A percentile compares a stretch with the other conserved stretches of the same genome.
phyloP scores from a whole-genome alignment of 768 basidiomycete genomes.

The Phylloporus sp. region DNA sequence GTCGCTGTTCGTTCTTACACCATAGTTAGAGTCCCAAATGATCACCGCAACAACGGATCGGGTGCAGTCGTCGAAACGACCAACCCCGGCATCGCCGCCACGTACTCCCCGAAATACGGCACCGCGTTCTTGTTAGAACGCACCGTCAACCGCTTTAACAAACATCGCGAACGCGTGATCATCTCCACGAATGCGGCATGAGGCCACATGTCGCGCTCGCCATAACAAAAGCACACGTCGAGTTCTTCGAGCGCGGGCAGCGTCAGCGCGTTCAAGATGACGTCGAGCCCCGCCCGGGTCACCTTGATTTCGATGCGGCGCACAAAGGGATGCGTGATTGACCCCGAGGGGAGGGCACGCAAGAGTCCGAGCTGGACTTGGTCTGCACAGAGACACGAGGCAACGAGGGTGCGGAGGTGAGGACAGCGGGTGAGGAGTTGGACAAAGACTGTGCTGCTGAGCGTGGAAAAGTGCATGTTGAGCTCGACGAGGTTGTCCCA shows the following conservation, averaged over 20 bases:
- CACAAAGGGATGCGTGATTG: conserved; percentile 14
- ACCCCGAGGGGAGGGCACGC: conserved; percentile 6
- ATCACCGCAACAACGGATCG: not conserved
- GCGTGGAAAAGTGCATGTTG: conserved; percentile 24
- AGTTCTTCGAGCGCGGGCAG: conserved; percentile 29
- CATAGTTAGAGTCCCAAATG: too few species aligned
- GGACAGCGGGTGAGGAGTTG: conserved; percentile 21
- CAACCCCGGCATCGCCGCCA: conserved; percentile 19
- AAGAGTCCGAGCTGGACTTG: conserved; percentile 8
- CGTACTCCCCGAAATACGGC: conserved; percentile 22
- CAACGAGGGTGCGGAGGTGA: conserved; percentile 17
- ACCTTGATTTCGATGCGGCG: conserved; percentile 29
- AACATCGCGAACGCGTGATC: conserved; percentile 22
- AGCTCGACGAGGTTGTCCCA: conserved; percentile 26
- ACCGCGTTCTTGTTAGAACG: conserved; percentile 21
- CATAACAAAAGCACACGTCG: conserved; percentile 29
- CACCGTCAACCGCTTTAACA: conserved; percentile 21
- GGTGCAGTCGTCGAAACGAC: conserved; percentile 10
- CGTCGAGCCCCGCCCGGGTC: conserved; percentile 21
- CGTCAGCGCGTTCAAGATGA: conserved; percentile 16
- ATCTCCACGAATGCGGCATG: conserved; percentile 23
- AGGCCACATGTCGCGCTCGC: conserved; percentile 27
- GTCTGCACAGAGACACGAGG: conserved; percentile 25
- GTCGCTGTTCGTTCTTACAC: too few species aligned
- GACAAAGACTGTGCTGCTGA: conserved; percentile 21